phyloP scores from a whole-genome alignment of 2,329 filamentous ascomycete species.

The Diplodia mutila region DNA sequence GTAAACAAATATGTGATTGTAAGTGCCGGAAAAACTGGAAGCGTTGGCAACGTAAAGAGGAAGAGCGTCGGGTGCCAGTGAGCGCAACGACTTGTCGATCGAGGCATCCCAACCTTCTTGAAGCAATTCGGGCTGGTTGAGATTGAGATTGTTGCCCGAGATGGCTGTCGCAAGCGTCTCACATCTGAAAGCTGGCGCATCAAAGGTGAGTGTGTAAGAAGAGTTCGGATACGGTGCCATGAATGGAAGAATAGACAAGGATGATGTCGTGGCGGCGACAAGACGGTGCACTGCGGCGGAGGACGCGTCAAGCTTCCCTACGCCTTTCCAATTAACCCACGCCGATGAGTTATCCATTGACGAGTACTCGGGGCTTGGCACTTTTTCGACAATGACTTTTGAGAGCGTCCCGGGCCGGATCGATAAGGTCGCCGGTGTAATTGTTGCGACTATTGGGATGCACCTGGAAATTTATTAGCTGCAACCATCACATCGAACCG shows the following conservation, averaged over 20 bases:
- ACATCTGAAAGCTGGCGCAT: background rate
- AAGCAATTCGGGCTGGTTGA: background rate
- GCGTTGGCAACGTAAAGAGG: background rate
- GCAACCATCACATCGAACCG: background rate
- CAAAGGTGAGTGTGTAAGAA: background rate
- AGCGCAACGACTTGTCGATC: background rate
- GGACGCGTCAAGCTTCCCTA: background rate
- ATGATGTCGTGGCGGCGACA: background rate
- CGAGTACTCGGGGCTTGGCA: background rate
- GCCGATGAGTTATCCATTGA: background rate
- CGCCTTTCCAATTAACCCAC: background rate
- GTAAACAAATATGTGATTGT: background rate
- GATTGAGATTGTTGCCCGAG: background rate
- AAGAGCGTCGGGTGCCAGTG: too few species aligned
- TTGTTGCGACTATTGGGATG: background rate
- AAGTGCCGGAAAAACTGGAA: background rate
- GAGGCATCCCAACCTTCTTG: background rate
- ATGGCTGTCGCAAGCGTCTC: background rate
- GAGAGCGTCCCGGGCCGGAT: background rate
- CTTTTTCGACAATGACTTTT: background rate
- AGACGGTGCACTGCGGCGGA: background rate
- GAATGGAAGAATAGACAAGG: background rate
- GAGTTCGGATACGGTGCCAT: background rate
- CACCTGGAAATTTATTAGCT: background rate
- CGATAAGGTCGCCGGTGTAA: background rate